Evolutionary conservation across 1,284 basidiomycete species (phyloP).

Genomic region (Ustanciosporium gigantosporum): DNA sequence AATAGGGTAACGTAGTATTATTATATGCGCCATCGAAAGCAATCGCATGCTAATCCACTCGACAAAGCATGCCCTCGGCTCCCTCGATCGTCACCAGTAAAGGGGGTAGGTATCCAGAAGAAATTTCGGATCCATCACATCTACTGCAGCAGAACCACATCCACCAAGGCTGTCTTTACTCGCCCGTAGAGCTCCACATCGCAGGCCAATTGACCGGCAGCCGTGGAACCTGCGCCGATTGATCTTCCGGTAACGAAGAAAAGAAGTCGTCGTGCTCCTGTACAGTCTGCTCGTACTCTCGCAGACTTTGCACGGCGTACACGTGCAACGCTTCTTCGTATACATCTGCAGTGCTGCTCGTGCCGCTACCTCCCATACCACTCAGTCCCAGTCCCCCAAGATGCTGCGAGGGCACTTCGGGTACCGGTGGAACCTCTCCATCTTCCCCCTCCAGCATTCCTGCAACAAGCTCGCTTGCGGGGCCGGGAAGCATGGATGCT

Average conservation of each 20-base stretch:
- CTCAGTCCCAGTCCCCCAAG: constrained; percentile 15
- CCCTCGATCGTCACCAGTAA: too few relatives aligned
- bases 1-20: too few relatives aligned
- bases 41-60: too few relatives aligned
- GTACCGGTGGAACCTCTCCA: constrained; percentile 28
- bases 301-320: constrained; percentile 52
- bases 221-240: constrained; percentile 42
- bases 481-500: constrained; percentile 48
- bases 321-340: constrained; percentile 49
- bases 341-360: constrained; percentile 8
- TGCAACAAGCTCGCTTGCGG: constrained; percentile 45
- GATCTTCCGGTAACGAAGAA: constrained; percentile 29
- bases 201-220: constrained; percentile 48
- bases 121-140: too few relatives aligned
- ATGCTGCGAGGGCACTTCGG: constrained; percentile 23
- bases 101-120: too few relatives aligned
- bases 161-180: constrained; percentile 9
- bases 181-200: constrained; percentile 40
- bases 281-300: constrained; percentile 55
- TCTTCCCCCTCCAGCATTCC: constrained; percentile 19
- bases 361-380: constrained; percentile 5
- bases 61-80: too few relatives aligned
- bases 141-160: too few relatives aligned
- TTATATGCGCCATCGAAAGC: too few relatives aligned
- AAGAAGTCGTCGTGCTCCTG: constrained; percentile 57